phyloP scores from a whole-genome alignment of 345 rosid species.

The Ricinus communis region DNA sequence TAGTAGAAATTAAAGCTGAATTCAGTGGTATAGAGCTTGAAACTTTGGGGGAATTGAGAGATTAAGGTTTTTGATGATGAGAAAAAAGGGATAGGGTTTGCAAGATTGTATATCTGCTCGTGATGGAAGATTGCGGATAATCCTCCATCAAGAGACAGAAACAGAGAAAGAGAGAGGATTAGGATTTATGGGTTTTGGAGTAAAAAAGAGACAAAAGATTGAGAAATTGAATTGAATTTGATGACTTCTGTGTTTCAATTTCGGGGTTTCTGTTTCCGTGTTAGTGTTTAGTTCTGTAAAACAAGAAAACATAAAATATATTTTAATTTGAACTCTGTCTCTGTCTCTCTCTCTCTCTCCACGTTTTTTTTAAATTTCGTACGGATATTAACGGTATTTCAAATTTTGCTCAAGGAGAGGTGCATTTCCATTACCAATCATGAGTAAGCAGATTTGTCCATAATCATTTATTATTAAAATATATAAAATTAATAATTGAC shows the following conservation, averaged over 20 bases:
- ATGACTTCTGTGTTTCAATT: not conserved
- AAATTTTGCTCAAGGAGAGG: not conserved
- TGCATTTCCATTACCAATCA: not conserved
- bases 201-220: too few relatives aligned
- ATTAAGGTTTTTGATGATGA: not conserved
- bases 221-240: not conserved
- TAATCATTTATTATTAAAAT: too few relatives aligned
- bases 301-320: too few relatives aligned
- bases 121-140: constrained; percentile 19
- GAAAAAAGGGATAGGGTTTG: constrained; percentile 11
- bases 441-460: too few relatives aligned
- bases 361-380: not conserved
- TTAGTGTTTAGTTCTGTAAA: not conserved
- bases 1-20: too few relatives aligned
- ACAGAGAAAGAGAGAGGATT: not conserved
- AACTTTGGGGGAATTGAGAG: not conserved
- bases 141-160: constrained; percentile 19
- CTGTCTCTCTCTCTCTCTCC: too few relatives aligned
- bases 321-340: constrained; percentile 4
- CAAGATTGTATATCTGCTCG: not conserved
- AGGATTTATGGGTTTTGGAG: not conserved
- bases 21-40: too few relatives aligned
- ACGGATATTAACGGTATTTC: not conserved
- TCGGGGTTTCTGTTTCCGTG: constrained; percentile 3
- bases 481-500: too few relatives aligned